Base-by-base conservation (phyloP, 768 basidiomycete genomes). In the Rossbeevera mucosa region DNA sequence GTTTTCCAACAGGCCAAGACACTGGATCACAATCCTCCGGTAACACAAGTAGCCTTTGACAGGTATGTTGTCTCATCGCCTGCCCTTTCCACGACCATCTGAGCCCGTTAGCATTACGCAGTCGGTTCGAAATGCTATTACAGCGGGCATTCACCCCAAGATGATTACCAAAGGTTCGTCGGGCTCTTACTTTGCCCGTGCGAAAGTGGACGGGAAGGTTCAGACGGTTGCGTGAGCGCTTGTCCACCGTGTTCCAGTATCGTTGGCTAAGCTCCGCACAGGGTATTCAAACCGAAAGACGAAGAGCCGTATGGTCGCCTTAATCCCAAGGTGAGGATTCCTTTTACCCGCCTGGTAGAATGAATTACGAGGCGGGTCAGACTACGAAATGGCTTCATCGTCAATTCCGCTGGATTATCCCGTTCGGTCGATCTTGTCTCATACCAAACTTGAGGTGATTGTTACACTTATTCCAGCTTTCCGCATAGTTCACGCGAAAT, bases 281-380 rank as follows among this genome's bases (percentile, higher is more conserved):
- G 87, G 5, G 88, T 94, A 4, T 94, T 95, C 70, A 94, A 94
- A 66, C 92, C 92, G 1, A 92, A 93, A 66, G 88, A 91, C 53
- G 88, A 91, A 64, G 90, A 93, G 59, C 91, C 91, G 1, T 94
- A 94, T 64, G 91, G 91, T 22, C 76, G 82, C 36, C 75, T 93
- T 18, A 94, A 94, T 66, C 91, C 91, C 1, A 94, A 94, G 77
- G 86, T 82, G 46, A 44, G 65, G 44, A 7, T 38, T 12, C 8
- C 12, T 21, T 7, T 9, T 4, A n/a, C 47, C 47, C 54, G 3
- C 5, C 16, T 13, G 20, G 7, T n/a, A 43, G 7, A 14, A 31
- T 18, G 20, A 44, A 14, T 57, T 26, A 68, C 20, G 21, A 2
- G n/a, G 29, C 12, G 14, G 7, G 7, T 22, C 51, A 90, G 87